Base-by-base conservation (phyloP, 2,329 filamentous ascomycete genomes). In the Penicillium glabrum region DNA sequence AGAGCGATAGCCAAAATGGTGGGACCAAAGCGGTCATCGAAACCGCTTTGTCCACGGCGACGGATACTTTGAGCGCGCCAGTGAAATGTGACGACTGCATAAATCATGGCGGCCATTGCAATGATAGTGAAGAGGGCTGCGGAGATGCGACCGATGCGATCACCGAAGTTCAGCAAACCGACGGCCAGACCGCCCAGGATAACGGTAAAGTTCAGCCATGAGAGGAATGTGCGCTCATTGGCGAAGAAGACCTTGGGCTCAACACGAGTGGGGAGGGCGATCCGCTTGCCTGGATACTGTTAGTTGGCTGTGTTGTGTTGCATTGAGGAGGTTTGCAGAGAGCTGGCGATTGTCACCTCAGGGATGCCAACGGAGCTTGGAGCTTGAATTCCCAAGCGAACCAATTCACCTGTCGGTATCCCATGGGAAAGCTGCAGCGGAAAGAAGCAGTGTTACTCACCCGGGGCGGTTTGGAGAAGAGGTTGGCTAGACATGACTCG, bases 171-270 rank as follows among this genome's bases (percentile, higher is more conserved):
- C 70, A 99, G 87, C 73, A 99, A 92, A 67, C 95, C 95, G 67
- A 99, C 91, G 65, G 95, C 93, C 50, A 99, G 87, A 62, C 95
- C 95, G 71, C 95, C 95, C 60, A 99, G 89, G 77, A 99, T 93
- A 72, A 99, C 93, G 75, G 93, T 96, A 83, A 98, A 98, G 85
- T 99, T 99, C 72, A 99, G 90, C 95, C 95, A 99, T 78, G 92
- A 96, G 71, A 99, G 87, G 76, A 99, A 99, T 62, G 95, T 99
- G 62, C 95, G 91, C 81, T 99, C 95, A 83, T 99, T 99, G 79
- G 95, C 95, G 83, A 99, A 99, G 86, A 98, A 99, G 82, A 99
- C 95, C 80, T 99, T 99, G 69, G 95, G 95, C 79, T 99, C 95
- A 77, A 99, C 93, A 67, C 95, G 92, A 59, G 93, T 97, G 56